A percentile compares a stretch with the other conserved stretches of the same genome.
phyloP scores from a whole-genome alignment of 1,284 basidiomycete genomes.

The Irpex rosettiformis region DNA sequence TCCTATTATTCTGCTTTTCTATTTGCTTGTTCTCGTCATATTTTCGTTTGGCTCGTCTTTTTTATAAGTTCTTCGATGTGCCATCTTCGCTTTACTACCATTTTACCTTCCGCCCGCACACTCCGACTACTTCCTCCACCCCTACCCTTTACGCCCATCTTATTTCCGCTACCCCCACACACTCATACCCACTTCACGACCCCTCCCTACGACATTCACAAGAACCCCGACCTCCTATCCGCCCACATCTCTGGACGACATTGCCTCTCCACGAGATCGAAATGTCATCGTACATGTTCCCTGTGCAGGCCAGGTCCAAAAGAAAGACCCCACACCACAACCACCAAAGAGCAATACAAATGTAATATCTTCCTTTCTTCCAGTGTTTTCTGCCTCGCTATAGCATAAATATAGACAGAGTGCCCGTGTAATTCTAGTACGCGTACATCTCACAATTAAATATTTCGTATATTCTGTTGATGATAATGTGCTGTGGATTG shows the following conservation, averaged over 20 bases:
- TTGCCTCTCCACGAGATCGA: no score
- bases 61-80: not conserved
- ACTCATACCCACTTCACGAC: not conserved
- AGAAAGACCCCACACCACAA: not conserved
- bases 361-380: not conserved
- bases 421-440: slow-evolving; percentile 27
- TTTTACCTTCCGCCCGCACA: not conserved
- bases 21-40: not conserved
- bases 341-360: not conserved
- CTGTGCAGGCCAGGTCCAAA: not conserved
- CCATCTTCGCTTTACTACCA: not conserved
- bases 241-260: no score
- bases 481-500: not conserved
- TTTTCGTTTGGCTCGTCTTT: slow-evolving; percentile 10
- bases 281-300: no score
- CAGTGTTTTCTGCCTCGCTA: not conserved
- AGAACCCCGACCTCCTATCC: no score
- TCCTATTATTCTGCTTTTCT: slow-evolving; percentile 8
- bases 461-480: not conserved
- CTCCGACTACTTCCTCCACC: not conserved
- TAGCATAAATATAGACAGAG: slow-evolving; percentile 25
- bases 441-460: slow-evolving; percentile 26
- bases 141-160: not conserved
- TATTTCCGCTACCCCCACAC: not conserved
- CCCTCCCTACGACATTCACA: not conserved